Conservation (phyloP, 768 basidiomycete genomes). For the Kwoniella heveanensis region DNA sequence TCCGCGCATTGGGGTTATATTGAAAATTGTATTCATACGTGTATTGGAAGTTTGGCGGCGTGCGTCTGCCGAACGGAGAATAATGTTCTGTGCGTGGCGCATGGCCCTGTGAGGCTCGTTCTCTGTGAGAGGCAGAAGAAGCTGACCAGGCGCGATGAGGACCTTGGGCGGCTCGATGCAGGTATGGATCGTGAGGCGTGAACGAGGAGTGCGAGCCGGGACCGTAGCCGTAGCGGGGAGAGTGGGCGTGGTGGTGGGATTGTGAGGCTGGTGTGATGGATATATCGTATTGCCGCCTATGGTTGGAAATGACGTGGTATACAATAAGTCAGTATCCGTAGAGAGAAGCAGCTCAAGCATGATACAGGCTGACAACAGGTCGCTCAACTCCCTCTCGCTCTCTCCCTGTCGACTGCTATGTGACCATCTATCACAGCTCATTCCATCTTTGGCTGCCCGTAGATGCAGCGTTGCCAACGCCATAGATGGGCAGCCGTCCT, state of each 20-base stretch:
- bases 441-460: too few species aligned
- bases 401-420: too few species aligned
- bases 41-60: constrained; percentile 23
- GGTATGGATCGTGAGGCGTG: constrained; percentile 17
- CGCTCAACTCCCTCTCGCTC: too few species aligned
- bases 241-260: constrained; percentile 3
- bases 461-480: too few species aligned
- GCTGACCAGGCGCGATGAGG: constrained; percentile 24
- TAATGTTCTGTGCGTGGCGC: constrained; percentile 7
- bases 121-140: background rate
- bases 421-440: too few species aligned
- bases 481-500: too few species aligned
- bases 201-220: constrained; percentile 15
- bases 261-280: constrained; percentile 63
- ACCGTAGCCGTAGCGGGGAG: background rate
- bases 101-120: background rate
- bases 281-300: constrained; percentile 34
- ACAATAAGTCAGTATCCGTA: background rate
- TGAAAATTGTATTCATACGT: constrained; percentile 21
- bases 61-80: constrained; percentile 15
- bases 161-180: constrained; percentile 22
- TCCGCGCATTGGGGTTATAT: constrained; percentile 14
- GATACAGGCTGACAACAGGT: too few species aligned
- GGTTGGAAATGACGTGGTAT: background rate
- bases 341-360: too few species aligned